Evolutionary conservation across 352 stramenopile species (phyloP).

Genomic region (Globisporangium rhizosaccharum): DNA sequence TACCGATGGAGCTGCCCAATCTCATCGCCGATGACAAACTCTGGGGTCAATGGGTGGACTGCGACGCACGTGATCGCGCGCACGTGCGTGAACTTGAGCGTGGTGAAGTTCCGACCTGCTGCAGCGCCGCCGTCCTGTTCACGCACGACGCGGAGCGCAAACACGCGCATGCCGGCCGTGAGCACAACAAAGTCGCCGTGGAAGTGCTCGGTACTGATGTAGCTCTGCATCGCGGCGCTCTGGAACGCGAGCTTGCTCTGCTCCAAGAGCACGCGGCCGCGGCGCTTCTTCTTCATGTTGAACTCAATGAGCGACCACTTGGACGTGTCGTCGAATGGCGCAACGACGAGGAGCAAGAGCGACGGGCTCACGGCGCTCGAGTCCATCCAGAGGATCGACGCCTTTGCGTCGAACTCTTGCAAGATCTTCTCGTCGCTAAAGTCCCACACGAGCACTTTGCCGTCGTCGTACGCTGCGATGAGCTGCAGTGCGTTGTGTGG

Average conservation of each 20-base stretch:
- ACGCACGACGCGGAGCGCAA: constrained; percentile 35
- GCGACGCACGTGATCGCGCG: constrained; percentile 56
- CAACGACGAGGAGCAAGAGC: constrained; percentile 47
- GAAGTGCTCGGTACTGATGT: constrained; percentile 17
- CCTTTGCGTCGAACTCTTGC: constrained; percentile 41
- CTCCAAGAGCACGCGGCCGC: constrained; percentile 39
- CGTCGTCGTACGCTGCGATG: constrained; percentile 60
- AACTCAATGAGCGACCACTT: constrained; percentile 65
- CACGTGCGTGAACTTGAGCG: constrained; percentile 42
- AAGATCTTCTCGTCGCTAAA: constrained; percentile 67
- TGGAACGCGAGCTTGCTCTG: constrained; percentile 43
- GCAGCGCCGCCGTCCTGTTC: constrained; percentile 24
- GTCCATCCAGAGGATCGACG: constrained; percentile 64
- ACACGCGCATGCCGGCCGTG: constrained; percentile 25
- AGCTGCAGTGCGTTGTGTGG: constrained; percentile 69
- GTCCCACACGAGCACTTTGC: constrained; percentile 68
- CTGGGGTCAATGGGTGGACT: constrained; percentile 34
- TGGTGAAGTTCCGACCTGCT: constrained; percentile 21
- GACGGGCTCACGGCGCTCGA: constrained; percentile 49
- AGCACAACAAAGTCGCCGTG: constrained; percentile 51
- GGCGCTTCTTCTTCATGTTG: constrained; percentile 64
- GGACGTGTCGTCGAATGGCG: constrained; percentile 8
- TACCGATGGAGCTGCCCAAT: constrained; percentile 64
- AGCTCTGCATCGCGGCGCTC: constrained; percentile 52
- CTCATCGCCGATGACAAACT: constrained; percentile 66